Conservation (phyloP, 495 filamentous ascomycete species). For the Parmelia sp. region DNA sequence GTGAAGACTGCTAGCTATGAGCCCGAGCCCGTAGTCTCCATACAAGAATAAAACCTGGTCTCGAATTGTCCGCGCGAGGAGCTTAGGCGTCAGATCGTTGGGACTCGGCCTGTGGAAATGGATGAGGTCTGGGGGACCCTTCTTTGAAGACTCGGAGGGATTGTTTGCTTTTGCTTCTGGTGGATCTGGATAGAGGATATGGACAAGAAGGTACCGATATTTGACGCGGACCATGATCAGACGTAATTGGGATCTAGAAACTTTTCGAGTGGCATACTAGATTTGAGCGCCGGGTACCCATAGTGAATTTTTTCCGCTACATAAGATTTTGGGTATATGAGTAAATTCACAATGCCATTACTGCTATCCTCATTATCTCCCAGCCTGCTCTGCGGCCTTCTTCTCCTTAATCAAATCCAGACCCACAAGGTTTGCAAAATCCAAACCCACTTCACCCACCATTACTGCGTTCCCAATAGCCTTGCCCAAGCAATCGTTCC, state of each 20-base stretch:
- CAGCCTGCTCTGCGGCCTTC: neutral
- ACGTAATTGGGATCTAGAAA: neutral
- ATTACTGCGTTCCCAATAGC: constrained; percentile 74
- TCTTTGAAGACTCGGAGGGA: constrained; percentile 17
- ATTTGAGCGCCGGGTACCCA: neutral
- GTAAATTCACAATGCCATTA: neutral
- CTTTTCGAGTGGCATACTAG: neutral
- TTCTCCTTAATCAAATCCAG: constrained; percentile 25
- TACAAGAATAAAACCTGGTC: constrained; percentile 65
- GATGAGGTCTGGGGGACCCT: constrained; percentile 34
- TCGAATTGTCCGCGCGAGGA: constrained; percentile 61
- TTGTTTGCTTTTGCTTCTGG: constrained; percentile 29
- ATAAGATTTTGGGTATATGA: neutral
- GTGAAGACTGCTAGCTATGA: constrained; percentile 53
- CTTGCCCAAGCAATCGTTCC: constrained; percentile 75
- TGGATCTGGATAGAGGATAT: constrained; percentile 77
- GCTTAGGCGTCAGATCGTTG: constrained; percentile 53
- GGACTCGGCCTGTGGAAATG: constrained; percentile 72
- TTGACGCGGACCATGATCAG: constrained; percentile 88
- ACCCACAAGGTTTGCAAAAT: constrained; percentile 71
- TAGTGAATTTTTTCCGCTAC: neutral
- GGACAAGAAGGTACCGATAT: constrained; percentile 85
- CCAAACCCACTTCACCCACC: constrained; percentile 78
- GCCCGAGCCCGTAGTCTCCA: constrained; percentile 85
- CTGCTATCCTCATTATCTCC: neutral